Evolutionary conservation across 2,329 filamentous ascomycete genomes (phyloP).

Genomic region (Canariomyces notabilis): DNA sequence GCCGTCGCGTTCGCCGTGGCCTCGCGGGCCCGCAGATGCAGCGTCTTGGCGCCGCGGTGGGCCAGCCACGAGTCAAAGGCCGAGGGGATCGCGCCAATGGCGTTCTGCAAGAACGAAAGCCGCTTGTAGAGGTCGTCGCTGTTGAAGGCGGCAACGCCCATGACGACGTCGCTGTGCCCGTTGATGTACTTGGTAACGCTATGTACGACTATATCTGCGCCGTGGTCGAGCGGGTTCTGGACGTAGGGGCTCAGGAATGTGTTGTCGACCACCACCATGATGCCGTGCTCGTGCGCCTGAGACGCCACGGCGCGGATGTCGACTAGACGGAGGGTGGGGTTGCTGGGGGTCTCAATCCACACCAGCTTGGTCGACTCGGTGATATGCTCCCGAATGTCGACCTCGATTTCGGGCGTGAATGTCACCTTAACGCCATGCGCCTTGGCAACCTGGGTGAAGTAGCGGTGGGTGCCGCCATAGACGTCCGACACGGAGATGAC

Average conservation of each 20-base stretch:
- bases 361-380: slow-evolving; percentile 85
- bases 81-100: slow-evolving; percentile 90
- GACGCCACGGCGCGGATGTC: slow-evolving; percentile 84
- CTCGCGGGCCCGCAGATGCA: slow-evolving; percentile 86
- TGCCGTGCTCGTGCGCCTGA: slow-evolving; percentile 79
- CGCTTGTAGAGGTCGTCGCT: slow-evolving; percentile 70
- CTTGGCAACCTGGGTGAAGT: slow-evolving; percentile 96
- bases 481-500: slow-evolving; percentile 96
- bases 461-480: slow-evolving; percentile 95
- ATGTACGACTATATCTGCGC: slow-evolving; percentile 95
- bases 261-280: slow-evolving; percentile 98
- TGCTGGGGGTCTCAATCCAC: slow-evolving; percentile 95
- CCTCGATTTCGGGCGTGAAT: slow-evolving; percentile 87
- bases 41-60: slow-evolving; percentile 91
- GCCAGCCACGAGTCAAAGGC: slow-evolving; percentile 98
- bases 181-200: slow-evolving; percentile 99
- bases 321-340: slow-evolving; percentile 87
- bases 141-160: slow-evolving; percentile 97
- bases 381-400: slow-evolving; percentile 80
- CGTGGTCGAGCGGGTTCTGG: slow-evolving; percentile 91
- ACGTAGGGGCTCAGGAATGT: slow-evolving; percentile 96
- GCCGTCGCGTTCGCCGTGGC: slow-evolving; percentile 75
- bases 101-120: slow-evolving; percentile 90
- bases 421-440: slow-evolving; percentile 93
- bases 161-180: slow-evolving; percentile 92